phyloP scores from a whole-genome alignment of 2,329 filamentous ascomycete genomes.

The Triangularia verruculosa region DNA sequence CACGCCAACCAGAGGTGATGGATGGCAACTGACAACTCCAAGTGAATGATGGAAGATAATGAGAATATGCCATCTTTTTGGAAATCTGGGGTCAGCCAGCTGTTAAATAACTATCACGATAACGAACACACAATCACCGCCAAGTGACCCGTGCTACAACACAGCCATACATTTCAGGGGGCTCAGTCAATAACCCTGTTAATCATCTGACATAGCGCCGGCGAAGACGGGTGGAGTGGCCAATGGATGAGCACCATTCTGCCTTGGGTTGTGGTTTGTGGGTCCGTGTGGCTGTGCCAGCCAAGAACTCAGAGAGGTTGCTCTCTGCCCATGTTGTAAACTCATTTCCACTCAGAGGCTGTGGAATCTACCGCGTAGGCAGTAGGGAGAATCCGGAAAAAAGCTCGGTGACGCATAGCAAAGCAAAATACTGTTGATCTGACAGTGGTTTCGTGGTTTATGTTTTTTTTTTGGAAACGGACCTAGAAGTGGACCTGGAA shows the following conservation, averaged over 20 bases:
- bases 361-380: no score
- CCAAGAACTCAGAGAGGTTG: not conserved
- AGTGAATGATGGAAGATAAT: not conserved
- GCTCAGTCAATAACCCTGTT: not conserved
- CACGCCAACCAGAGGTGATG: not conserved
- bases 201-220: slow-evolving; percentile 9
- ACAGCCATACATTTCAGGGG: not conserved
- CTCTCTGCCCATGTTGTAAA: no score
- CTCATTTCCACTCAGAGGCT: no score
- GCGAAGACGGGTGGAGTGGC: not conserved
- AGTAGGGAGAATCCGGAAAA: not conserved
- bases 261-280: not conserved
- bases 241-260: not conserved
- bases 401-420: not conserved
- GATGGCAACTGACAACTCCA: not conserved
- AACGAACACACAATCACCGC: not conserved
- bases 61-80: not conserved
- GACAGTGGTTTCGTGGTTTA: not conserved
- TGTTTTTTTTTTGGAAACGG: no score
- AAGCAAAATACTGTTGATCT: no score
- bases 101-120: not conserved
- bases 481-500: no score
- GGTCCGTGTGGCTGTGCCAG: not conserved
- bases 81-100: not conserved
- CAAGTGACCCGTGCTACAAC: no score